A percentile compares a stretch with the other conserved stretches of the same genome.
Evolutionary conservation across 148 eudicot genomes (phyloP).

Genomic region (Diospyros kaki): DNA sequence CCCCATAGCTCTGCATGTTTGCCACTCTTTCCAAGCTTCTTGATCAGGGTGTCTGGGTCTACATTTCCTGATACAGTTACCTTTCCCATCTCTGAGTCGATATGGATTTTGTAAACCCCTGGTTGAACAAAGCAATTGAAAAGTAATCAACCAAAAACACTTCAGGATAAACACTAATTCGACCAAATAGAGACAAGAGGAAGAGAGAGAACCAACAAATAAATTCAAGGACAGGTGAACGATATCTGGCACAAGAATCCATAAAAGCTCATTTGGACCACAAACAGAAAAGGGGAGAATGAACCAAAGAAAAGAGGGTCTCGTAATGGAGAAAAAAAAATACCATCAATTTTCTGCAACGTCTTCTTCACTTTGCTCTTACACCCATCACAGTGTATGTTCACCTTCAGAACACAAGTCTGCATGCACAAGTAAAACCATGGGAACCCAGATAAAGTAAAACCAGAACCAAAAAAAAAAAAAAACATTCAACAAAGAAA

Average conservation of each 20-base stretch:
- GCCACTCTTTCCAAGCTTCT: constrained; percentile 48
- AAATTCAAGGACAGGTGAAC: constrained; percentile 2
- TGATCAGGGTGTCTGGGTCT: constrained; percentile 41
- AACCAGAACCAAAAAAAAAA: neutral
- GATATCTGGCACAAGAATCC: neutral
- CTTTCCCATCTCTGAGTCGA: constrained; percentile 50
- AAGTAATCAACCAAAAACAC: too few species aligned
- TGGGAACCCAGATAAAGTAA: constrained; percentile 6
- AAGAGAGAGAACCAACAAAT: neutral
- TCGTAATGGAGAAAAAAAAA: constrained; percentile 10
- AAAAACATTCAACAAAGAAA: neutral
- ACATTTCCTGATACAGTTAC: constrained; percentile 42
- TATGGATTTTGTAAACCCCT: constrained; percentile 15
- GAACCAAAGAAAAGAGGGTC: neutral
- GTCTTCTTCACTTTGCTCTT: constrained; percentile 88
- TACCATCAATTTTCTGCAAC: constrained; percentile 96
- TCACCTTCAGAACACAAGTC: constrained; percentile 94
- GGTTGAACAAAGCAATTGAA: too few species aligned
- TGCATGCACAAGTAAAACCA: constrained; percentile 43
- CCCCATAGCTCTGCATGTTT: constrained; percentile 58
- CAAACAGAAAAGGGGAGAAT: too few species aligned
- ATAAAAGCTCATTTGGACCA: neutral
- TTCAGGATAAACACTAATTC: too few species aligned
- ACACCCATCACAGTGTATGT: constrained; percentile 97
- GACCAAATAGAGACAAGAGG: neutral